phyloP scores from a whole-genome alignment of 345 rosid species.

The Eucalyptus coolabah region DNA sequence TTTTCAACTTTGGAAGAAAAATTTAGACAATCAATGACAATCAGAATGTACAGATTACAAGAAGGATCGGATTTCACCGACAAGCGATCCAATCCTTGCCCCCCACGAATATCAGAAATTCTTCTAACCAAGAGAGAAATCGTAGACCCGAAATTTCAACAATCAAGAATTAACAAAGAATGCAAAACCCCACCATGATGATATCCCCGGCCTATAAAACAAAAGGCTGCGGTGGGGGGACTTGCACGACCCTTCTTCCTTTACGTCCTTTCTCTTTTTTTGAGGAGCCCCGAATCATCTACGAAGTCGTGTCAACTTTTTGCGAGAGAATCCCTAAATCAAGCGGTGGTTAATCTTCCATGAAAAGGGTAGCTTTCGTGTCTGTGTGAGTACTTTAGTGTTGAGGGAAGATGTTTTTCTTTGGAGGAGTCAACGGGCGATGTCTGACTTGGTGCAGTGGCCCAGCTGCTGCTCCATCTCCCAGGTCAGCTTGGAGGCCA shows the following conservation, averaged over 20 bases:
- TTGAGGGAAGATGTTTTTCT: background rate
- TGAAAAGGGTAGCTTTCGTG: background rate
- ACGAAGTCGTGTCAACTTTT: background rate
- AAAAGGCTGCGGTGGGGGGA: background rate
- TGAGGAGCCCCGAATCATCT: background rate
- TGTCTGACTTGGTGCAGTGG: conserved; percentile 37
- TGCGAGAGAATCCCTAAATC: background rate
- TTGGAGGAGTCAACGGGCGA: conserved; percentile 32
- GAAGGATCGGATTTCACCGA: background rate
- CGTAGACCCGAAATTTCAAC: background rate
- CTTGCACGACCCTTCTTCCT: background rate
- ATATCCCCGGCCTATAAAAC: background rate
- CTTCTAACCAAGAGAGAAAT: background rate
- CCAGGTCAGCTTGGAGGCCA: conserved; percentile 48
- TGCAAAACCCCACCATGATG: background rate
- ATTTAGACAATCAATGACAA: background rate
- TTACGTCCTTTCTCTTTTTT: background rate
- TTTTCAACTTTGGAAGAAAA: background rate
- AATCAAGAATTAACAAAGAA: background rate
- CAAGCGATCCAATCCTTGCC: background rate
- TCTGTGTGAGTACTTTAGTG: background rate
- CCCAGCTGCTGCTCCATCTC: conserved; percentile 64
- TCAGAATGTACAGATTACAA: background rate
- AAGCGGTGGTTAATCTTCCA: background rate
- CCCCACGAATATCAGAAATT: background rate